Percentiles rank a stretch among this genome's conserved stretches.
These are phyloP conservation scores for Monoraphidium neglectum DNA, from an alignment of 139 green algal genomes.

Conservation along the genomic window DNA sequence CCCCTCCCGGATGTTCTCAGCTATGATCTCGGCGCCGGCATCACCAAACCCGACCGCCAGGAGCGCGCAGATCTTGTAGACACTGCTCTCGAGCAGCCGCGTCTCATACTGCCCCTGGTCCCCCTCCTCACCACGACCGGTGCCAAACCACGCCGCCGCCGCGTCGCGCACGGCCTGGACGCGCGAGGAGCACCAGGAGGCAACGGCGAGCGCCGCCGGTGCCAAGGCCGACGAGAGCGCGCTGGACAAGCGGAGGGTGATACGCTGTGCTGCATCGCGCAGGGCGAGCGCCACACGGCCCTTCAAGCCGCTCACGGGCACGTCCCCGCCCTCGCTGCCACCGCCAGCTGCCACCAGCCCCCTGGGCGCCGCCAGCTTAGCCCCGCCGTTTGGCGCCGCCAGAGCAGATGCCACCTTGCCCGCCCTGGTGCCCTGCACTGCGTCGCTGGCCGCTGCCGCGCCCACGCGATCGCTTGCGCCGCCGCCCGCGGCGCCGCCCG, in stretches of 20 bases:
- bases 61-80: conserved; percentile 91
- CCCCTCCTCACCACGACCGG: neutral
- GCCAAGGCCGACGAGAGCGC: too few relatives aligned
- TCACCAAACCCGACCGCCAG: conserved; percentile 95
- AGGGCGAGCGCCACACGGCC: too few relatives aligned
- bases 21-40: conserved; percentile 90
- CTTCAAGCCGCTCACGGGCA: neutral
- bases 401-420: too few relatives aligned
- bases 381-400: neutral
- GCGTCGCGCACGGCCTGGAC: too few relatives aligned
- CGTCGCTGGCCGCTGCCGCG: too few relatives aligned
- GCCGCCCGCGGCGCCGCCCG: too few relatives aligned
- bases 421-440: too few relatives aligned
- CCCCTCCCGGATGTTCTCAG: conserved; percentile 91
- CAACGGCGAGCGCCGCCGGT: too few relatives aligned
- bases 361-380: neutral
- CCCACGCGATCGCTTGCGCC: too few relatives aligned
- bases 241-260: too few relatives aligned
- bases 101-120: conserved; percentile 81
- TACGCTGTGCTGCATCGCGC: too few relatives aligned
- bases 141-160: neutral
- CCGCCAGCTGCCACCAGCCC: neutral
- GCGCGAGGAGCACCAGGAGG: too few relatives aligned
- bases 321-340: neutral
- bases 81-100: conserved; percentile 83